Evolutionary conservation across 2,329 filamentous ascomycete species (phyloP), one percentile per base, ranked within the genome.

Genomic region (Curvularia lunata): DNA sequence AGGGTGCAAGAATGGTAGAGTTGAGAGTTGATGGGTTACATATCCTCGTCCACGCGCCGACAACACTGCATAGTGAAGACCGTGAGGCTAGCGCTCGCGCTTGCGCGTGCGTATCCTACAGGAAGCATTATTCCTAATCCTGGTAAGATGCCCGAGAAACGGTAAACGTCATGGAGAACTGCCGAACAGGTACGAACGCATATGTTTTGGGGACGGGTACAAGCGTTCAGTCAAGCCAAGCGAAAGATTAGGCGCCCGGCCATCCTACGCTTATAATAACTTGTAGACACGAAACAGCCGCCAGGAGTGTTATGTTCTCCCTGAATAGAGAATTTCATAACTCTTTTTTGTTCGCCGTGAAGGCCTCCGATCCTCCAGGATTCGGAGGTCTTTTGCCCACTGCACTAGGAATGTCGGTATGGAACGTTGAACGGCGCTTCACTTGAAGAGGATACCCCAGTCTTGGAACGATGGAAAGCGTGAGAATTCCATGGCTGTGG

Each of bases 131-230:
- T 56, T 53, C 43, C 57, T 25, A 8, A 50, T 25, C 5, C 21
- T 66, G 61, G 63, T 65, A 54, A 47, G 13, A 48, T 12, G 13
- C 27, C 62, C 54, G 59, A 63, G 58, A 53, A 23, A 37, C 16
- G 42, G 48, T 43, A 59, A 54, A 47, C 57, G 3, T 7, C n/a
- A 32, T 30, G 18, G 10, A 58, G 63, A 66, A 58, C 61, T 59
- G 64, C 66, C 53, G 49, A 63, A 67, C 62, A 51, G 58, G 59
- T 52, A 47, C 34, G 50, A 52, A 52, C 53, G 61, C 53, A 27
- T 63, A 47, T 55, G 64, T 66, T 71, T 63, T 67, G 60, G 65
- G 53, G 55, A 56, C 64, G 67, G 70, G 46, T 73, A 71, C 71
- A 65, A 37, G 48, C 56, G 13, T 58, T 49, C 40, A 30, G 38